Percentiles rank a stretch among this genome's conserved stretches.
phyloP scores from a whole-genome alignment of 345 rosid genomes.

The rapeseed (Brassica napus) region Da-Ae NC_063446.1:68553501-68554000 shows the following conservation, averaged over 20 bases:
- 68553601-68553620: conserved; percentile 4
- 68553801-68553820: background rate
- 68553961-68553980: background rate
- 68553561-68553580: background rate
- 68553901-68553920: background rate
- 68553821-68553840: background rate
- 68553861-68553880: background rate
- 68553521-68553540: background rate
- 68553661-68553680: background rate
- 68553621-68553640: background rate
- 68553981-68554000: background rate
- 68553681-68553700: background rate
- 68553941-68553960: background rate
- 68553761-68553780: background rate
- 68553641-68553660: conserved; percentile 1
- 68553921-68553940: conserved; percentile 1
- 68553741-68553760: background rate
- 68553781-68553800: background rate
- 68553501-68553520: too few species aligned
- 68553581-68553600: background rate
- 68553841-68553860: background rate
- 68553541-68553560: background rate
- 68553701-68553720: background rate
- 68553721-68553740: background rate
- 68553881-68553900: background rate